Evolutionary conservation across 2,329 filamentous ascomycete genomes (phyloP).

Genomic region (Xylariaceae sp.): DNA sequence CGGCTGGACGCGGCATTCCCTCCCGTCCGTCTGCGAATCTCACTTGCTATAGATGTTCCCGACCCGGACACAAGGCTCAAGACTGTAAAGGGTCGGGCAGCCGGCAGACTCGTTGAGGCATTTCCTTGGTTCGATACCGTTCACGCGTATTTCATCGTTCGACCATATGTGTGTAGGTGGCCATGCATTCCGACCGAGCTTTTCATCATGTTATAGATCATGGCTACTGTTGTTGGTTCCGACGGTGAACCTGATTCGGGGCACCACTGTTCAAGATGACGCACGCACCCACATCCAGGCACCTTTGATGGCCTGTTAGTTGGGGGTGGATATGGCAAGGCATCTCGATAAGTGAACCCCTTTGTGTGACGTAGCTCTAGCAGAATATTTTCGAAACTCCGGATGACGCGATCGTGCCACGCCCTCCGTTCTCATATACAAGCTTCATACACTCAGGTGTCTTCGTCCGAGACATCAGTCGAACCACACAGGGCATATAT

Average conservation of each 20-base stretch:
- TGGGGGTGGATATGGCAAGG: conserved; percentile 3
- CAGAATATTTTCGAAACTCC: background rate
- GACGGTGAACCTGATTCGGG: background rate
- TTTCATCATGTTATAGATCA: conserved; percentile 1
- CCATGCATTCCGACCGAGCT: background rate
- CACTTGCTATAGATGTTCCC: conserved; percentile 57
- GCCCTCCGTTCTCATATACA: background rate
- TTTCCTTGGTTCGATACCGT: background rate
- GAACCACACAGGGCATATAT: background rate
- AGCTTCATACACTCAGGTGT: background rate
- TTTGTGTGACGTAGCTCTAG: background rate
- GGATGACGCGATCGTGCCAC: background rate
- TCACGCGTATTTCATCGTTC: conserved; percentile 2
- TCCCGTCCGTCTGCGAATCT: conserved; percentile 31
- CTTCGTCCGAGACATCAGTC: background rate
- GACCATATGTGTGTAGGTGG: conserved; percentile 4
- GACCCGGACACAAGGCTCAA: conserved; percentile 51
- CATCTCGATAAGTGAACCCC: background rate
- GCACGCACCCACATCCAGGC: background rate
- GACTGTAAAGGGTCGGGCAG: conserved; percentile 25
- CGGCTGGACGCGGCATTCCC: conserved; percentile 39
- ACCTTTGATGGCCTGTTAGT: background rate
- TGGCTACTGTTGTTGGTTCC: background rate
- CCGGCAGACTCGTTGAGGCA: conserved; percentile 18
- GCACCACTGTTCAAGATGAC: background rate